These are phyloP conservation scores for Tilletia walkeri DNA, from an alignment of 1,284 basidiomycete genomes.

Conservation along the genomic window DNA sequence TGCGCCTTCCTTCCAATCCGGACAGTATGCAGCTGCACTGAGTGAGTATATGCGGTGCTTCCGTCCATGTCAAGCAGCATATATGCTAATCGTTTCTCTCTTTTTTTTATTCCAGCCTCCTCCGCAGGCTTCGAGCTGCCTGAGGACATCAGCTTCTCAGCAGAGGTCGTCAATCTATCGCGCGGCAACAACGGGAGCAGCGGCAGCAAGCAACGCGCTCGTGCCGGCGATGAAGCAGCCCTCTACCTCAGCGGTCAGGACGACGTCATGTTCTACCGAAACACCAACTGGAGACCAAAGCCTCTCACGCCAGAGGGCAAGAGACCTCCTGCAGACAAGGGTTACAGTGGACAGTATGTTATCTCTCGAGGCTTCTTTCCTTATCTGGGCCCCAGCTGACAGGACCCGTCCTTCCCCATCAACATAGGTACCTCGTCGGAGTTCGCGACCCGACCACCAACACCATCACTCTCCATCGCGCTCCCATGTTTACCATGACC, in stretches of 20 bases:
- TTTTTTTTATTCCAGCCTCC: not conserved
- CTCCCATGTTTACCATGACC: conserved; percentile 47
- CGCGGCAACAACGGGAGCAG: not conserved
- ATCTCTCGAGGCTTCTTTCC: too few relatives aligned
- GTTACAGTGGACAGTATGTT: conserved; percentile 14
- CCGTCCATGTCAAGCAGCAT: not conserved
- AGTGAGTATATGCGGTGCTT: not conserved
- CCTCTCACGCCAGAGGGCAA: not conserved
- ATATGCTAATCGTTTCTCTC: not conserved
- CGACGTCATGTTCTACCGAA: conserved; percentile 17
- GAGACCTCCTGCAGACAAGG: conserved; percentile 8
- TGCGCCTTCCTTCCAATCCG: not conserved
- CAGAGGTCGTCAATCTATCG: not conserved
- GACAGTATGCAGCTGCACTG: conserved; percentile 6
- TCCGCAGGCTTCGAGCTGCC: conserved; percentile 6
- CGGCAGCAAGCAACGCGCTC: not conserved
- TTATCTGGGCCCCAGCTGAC: not conserved
- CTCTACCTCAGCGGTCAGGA: conserved; percentile 9
- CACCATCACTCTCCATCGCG: conserved; percentile 44
- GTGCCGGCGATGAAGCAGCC: not conserved
- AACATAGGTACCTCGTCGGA: conserved; percentile 42
- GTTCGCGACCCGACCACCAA: conserved; percentile 45
- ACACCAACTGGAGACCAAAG: conserved; percentile 17
- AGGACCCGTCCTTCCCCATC: not conserved
- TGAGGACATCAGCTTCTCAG: not conserved